Conservation (phyloP, 1,284 basidiomycete genomes). For the Xanthoconium separans region DNA sequence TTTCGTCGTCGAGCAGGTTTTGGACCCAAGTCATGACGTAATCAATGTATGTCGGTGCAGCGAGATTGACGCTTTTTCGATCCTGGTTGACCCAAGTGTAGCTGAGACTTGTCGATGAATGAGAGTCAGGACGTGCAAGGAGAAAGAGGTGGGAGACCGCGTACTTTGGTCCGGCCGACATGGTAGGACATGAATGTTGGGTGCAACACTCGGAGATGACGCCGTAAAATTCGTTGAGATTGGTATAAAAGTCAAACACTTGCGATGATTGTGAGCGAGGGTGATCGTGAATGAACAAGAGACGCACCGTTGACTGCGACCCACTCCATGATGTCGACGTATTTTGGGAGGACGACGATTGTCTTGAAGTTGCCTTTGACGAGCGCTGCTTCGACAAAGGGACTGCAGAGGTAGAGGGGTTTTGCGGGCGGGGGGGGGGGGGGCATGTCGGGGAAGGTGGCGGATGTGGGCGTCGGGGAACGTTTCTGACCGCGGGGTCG, state of each 20-base stretch:
- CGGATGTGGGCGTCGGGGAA: constrained; percentile 47
- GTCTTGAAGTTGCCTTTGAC: constrained; percentile 99
- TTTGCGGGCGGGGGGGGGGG: constrained; percentile 39
- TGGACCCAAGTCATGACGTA: constrained; percentile 99
- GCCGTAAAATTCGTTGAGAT: constrained; percentile 97
- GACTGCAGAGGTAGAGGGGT: constrained; percentile 89
- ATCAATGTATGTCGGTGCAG: constrained; percentile 97
- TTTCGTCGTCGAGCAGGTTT: constrained; percentile 90
- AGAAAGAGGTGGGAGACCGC: constrained; percentile 30
- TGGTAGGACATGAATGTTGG: constrained; percentile 83
- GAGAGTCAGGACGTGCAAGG: not conserved
- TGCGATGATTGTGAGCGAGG: not conserved
- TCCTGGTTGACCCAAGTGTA: constrained; percentile 99
- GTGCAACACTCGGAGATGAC: constrained; percentile 96
- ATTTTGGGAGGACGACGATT: constrained; percentile 96
- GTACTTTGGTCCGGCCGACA: constrained; percentile 89
- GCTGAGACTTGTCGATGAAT: constrained; percentile 63
- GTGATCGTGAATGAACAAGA: not conserved
- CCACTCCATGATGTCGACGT: constrained; percentile 98
- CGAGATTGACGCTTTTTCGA: constrained; percentile 89
- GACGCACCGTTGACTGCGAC: constrained; percentile 88
- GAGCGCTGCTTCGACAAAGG: constrained; percentile 94
- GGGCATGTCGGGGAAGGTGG: constrained; percentile 41
- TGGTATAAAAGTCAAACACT: constrained; percentile 97
- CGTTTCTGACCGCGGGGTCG: constrained; percentile 64